These are phyloP conservation scores for Diaporthe eres DNA, from an alignment of 2,329 filamentous ascomycete species.

Conservation along the genomic window DNA sequence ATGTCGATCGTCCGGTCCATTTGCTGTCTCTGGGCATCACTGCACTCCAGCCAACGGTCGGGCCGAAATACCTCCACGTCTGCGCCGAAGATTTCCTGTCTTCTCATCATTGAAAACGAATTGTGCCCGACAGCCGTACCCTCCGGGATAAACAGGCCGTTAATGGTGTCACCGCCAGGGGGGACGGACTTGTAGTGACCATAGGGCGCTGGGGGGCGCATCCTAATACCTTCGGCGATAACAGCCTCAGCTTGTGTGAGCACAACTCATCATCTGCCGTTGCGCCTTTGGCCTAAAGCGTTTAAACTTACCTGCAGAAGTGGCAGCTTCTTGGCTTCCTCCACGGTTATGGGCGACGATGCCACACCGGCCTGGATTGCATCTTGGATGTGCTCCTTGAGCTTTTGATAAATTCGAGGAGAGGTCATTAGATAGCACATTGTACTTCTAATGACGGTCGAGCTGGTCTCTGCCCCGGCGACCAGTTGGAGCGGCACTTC, in stretches of 20 bases:
- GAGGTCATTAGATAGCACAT: conserved; percentile 42
- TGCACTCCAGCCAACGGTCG: conserved; percentile 70
- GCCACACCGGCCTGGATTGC: conserved; percentile 17
- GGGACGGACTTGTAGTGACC: conserved; percentile 41
- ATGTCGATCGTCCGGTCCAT: conserved; percentile 54
- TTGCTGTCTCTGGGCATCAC: conserved; percentile 48
- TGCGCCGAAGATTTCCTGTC: conserved; percentile 53
- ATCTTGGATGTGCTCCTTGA: conserved; percentile 41
- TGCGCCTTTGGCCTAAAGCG: not conserved
- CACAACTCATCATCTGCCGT: too few relatives aligned
- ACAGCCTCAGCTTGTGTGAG: conserved; percentile 39
- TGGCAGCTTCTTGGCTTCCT: conserved; percentile 46
- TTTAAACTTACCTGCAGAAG: conserved; percentile 47
- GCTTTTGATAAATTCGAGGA: conserved; percentile 37
- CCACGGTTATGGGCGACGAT: conserved; percentile 41
- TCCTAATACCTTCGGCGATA: conserved; percentile 56
- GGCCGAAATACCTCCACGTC: conserved; percentile 72
- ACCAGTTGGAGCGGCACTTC: conserved; percentile 48
- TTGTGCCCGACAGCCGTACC: conserved; percentile 34
- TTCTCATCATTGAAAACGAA: conserved; percentile 23
- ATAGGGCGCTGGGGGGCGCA: conserved; percentile 50
- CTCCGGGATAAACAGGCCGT: conserved; percentile 20
- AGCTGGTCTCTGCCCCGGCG: conserved; percentile 66
- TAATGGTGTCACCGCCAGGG: conserved; percentile 16
- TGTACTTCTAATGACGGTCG: conserved; percentile 61